Base-by-base conservation (phyloP, 2,329 filamentous ascomycete species). In the Dactylellina cionopaga region DNA sequence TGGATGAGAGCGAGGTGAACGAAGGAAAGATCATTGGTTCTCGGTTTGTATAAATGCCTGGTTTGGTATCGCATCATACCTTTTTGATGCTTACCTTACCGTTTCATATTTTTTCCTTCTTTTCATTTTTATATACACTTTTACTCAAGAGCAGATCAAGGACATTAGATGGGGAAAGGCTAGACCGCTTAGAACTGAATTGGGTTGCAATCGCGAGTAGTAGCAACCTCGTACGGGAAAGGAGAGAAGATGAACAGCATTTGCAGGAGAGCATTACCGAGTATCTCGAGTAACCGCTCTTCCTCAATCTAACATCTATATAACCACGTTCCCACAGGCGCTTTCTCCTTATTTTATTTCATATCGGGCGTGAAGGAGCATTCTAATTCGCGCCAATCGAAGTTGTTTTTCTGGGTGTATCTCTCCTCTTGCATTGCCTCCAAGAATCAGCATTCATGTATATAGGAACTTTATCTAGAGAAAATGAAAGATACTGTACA, bases 1-100 rank as follows among this genome's bases (percentile, higher is more conserved):
- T 71, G 66, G 52, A 59, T 29, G 66, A 71, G 44, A 63, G 41
- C 35, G 66, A 71, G 31, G 58, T 43, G n/a, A 56, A 71, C 29
- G 58, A 71, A 27, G 54, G 44, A 33, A 54, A 39, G 13, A 58
- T 58, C 17, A 64, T 64, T 25, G 66, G 66, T n/a, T 71, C 58
- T 37, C 47, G 66, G 58, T 64, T 71, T 64, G 58, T 71, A 58
- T 71, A 71, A 59, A 62, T 25, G 5, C 19, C 6, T 11, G 2
- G 39, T 44, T 59, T 29, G 25, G 11, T 52, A 65, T 54, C 5
- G 47, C 11, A 25, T 47, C 43, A 49, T 35, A 47, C 15, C 49
- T 49, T 46, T 49, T 65, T 17, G 24, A 39, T 25, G 31, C 5
- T 22, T 33, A 15, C 47, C 47, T 7, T n/a, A n/a, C n/a, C 31